These are phyloP conservation scores for Striga asiatica DNA, from an alignment of 257 asterid genomes.

Conservation along the genomic window DNA sequence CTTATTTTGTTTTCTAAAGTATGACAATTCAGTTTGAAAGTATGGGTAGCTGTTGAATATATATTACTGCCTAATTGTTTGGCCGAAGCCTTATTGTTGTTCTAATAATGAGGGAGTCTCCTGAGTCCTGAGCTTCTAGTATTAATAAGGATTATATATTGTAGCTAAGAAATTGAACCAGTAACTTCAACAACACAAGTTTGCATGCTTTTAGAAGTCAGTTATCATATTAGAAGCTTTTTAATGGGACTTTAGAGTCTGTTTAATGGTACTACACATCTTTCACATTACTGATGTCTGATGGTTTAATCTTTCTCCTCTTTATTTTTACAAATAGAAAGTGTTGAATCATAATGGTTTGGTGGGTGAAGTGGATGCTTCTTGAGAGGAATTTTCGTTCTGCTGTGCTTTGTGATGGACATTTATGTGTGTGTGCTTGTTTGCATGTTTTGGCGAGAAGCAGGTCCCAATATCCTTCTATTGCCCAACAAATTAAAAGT, in stretches of 20 bases:
- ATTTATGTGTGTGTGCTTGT: conserved; percentile 72
- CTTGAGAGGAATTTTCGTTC: conserved; percentile 20
- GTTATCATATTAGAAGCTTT: background rate
- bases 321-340: background rate
- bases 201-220: no score
- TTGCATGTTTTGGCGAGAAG: conserved; percentile 91
- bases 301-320: background rate
- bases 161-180: background rate
- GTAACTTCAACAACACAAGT: background rate
- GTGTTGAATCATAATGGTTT: conserved; percentile 8
- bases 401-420: conserved; percentile 64
- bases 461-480: conserved; percentile 77
- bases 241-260: no score
- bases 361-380: conserved; percentile 20
- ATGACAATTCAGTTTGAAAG: no score
- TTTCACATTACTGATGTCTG: background rate
- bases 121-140: no score
- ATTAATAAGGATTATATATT: background rate
- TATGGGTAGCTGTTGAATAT: no score
- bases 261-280: background rate
- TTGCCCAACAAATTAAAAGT: conserved; percentile 89
- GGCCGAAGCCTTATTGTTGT: no score
- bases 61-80: no score
- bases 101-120: no score
- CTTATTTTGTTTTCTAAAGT: no score